Percentiles rank a stretch among this genome's conserved stretches.
These are phyloP conservation scores for Globisporangium recalcitrans DNA, from an alignment of 352 stramenopile species.

Conservation along the genomic window DNA sequence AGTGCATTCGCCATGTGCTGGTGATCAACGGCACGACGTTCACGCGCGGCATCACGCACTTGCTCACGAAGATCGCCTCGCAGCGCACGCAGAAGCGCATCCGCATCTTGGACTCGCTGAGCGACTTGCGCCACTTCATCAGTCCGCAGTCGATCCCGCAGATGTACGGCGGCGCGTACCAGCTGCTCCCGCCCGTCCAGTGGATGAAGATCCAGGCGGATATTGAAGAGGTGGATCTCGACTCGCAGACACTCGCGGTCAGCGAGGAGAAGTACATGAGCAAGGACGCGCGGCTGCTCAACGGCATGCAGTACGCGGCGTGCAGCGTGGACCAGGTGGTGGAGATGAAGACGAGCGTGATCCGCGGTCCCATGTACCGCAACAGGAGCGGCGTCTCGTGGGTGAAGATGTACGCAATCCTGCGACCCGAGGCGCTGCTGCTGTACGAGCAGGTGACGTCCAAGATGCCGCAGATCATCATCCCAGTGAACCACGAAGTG, in stretches of 20 bases:
- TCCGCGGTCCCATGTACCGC: conserved; percentile 56
- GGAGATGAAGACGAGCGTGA: conserved; percentile 65
- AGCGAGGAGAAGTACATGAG: conserved; percentile 52
- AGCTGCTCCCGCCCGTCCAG: conserved; percentile 37
- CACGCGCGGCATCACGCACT: conserved; percentile 43
- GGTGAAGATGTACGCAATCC: conserved; percentile 62
- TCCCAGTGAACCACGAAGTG: conserved; percentile 65
- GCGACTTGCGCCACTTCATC: conserved; percentile 51
- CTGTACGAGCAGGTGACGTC: conserved; percentile 58
- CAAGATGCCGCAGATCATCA: conserved; percentile 65
- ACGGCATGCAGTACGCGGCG: conserved; percentile 79
- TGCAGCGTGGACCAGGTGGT: conserved; percentile 59
- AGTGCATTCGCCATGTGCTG: conserved; percentile 54
- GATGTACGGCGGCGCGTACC: conserved; percentile 57
- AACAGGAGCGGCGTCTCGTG: conserved; percentile 69
- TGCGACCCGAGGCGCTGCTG: conserved; percentile 65
- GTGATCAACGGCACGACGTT: conserved; percentile 61
- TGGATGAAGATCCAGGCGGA: conserved; percentile 73
- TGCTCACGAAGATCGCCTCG: conserved; percentile 45
- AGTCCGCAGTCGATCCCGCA: conserved; percentile 41
- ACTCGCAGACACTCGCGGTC: conserved; percentile 24
- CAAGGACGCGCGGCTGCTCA: conserved; percentile 48
- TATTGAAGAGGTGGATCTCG: conserved; percentile 62
- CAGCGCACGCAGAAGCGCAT: conserved; percentile 46
- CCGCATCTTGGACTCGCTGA: conserved; percentile 33